A percentile compares a stretch with the other conserved stretches of the same genome.
Conservation (phyloP, 805 yeast genomes). For the Alloascoidea africana region DNA sequence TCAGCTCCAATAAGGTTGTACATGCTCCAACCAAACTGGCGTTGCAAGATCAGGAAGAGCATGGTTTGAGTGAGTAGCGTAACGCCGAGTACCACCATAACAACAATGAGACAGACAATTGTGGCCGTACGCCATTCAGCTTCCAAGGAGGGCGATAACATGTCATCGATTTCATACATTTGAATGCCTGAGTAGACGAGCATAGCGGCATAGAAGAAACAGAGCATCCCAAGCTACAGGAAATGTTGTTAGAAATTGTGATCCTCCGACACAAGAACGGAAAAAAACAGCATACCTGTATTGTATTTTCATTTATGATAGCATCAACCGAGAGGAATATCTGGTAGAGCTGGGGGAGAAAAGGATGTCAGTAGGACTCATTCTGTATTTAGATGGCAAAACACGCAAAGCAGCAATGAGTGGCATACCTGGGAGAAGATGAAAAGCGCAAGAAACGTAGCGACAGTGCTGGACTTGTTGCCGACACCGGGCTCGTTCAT, state of each 20-base stretch:
- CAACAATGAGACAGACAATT: constrained; percentile 24
- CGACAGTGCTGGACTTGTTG: constrained; percentile 14
- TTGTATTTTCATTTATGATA: constrained; percentile 22
- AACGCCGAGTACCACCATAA: constrained; percentile 24
- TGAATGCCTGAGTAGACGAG: constrained; percentile 31
- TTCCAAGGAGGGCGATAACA: background rate
- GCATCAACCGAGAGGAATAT: constrained; percentile 23
- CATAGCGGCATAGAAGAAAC: constrained; percentile 26
- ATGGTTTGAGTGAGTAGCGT: constrained; percentile 19
- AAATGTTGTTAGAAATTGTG: constrained; percentile 10
- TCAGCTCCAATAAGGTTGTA: constrained; percentile 34
- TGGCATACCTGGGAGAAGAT: constrained; percentile 22
- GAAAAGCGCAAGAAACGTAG: constrained; percentile 30
- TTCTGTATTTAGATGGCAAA: background rate
- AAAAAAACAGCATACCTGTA: constrained; percentile 11
- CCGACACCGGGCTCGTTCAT: constrained; percentile 6
- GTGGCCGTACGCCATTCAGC: background rate
- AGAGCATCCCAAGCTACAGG: constrained; percentile 13
- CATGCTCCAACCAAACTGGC: constrained; percentile 29
- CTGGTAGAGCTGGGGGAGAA: constrained; percentile 19
- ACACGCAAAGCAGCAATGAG: background rate
- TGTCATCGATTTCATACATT: constrained; percentile 21
- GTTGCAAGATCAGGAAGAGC: constrained; percentile 20
- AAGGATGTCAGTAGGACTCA: background rate
- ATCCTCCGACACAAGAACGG: background rate